Base-by-base conservation (phyloP, 495 filamentous ascomycete genomes). In the Xylaria nigripes region DNA sequence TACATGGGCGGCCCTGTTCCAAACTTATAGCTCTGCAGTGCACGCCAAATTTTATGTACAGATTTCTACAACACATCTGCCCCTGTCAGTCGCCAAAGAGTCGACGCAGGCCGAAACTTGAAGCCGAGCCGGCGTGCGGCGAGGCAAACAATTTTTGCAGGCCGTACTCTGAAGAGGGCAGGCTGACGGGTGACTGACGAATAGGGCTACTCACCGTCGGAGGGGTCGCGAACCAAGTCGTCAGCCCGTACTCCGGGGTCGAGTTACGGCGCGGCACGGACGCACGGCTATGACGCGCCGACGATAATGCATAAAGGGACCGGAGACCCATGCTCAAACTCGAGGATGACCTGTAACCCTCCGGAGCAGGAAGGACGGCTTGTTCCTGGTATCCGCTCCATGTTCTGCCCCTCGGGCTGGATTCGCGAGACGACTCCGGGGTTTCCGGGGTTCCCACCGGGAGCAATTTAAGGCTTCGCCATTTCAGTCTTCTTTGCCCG, bases 381-480 rank as follows among this genome's bases (percentile, higher is more conserved):
- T 38, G 8, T 24, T 48, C 32, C 18, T 19, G 51, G 9, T 44
- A 21, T 34, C 12, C 6, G 9, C 44, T 48, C 32, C 44, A 22
- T 1, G 30, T 25, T 1, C 45, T 24, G 0, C n/a, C 32, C 24
- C 10, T 21, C 13, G 48, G 48, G 4, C 51, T 48, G 29, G 30
- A 22, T 10, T 48, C 47, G 8, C 51, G 44, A 10, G 51, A 48
- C 24, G 34, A 48, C 5, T 22, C 42, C 1, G 51, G 51, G 34
- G 51, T 54, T 18, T 16, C 44, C 18, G 51, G 51, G 10, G 51
- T 30, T 10, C 44, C 44, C 9, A 44, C 24, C 23, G 51, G 40
- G n/a, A 54, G 51, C 13, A 54, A n/a, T 4, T 54, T 54, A 2
- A 29, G 45, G 51, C 34, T 54, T 12, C 44, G 51, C 51, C 51